A percentile compares a stretch with the other conserved stretches of the same genome.
Evolutionary conservation across 2,329 filamentous ascomycete species (phyloP).

Genomic region (Lithohypha guttulata): DNA sequence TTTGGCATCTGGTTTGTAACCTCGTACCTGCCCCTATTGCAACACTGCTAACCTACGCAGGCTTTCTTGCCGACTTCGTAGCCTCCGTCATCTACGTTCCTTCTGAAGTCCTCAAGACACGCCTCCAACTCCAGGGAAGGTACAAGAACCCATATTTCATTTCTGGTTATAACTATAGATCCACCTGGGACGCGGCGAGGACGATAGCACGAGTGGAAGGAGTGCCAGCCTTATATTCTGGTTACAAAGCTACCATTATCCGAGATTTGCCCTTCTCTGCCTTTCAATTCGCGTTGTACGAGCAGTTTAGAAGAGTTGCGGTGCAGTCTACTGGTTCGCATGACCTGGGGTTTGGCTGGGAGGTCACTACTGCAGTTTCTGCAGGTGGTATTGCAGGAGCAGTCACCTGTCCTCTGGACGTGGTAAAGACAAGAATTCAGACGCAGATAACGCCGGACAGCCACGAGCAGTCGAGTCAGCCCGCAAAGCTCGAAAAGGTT

Average conservation of each 20-base stretch:
- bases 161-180: conserved; percentile 92
- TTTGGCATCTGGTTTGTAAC: conserved; percentile 63
- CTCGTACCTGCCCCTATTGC: not conserved
- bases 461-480: conserved; percentile 23
- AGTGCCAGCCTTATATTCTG: conserved; percentile 75
- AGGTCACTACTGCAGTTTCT: conserved; percentile 77
- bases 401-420: conserved; percentile 89
- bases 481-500: conserved; percentile 17
- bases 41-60: conserved; percentile 34
- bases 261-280: conserved; percentile 93
- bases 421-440: conserved; percentile 93
- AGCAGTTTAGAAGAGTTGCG: conserved; percentile 78
- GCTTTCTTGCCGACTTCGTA: conserved; percentile 85
- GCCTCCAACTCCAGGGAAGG: conserved; percentile 84
- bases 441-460: conserved; percentile 63
- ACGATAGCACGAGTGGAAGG: conserved; percentile 81
- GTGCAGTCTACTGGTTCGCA: conserved; percentile 65
- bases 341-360: conserved; percentile 74
- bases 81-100: conserved; percentile 92
- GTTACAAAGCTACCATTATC: conserved; percentile 93
- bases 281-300: conserved; percentile 95
- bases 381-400: conserved; percentile 90
- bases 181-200: conserved; percentile 69
- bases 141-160: conserved; percentile 90
- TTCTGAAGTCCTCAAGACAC: conserved; percentile 95